Evolutionary conservation across 1,284 basidiomycete species (phyloP).

Genomic region (Boletellus deceptivus): DNA sequence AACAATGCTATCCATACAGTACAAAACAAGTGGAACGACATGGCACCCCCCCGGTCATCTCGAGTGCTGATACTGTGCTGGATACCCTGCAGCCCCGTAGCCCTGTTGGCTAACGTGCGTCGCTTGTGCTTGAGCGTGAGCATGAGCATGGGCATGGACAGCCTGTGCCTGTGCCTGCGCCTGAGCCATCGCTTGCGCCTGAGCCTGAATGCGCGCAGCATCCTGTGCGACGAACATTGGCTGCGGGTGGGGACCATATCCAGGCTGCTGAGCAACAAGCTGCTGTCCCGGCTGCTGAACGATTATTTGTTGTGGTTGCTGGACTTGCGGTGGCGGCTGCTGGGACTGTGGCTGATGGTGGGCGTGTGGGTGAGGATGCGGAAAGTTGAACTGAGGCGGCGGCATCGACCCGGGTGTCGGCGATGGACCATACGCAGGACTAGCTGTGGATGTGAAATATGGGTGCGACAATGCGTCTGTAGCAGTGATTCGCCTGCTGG

Average conservation of each 20-base stretch:
- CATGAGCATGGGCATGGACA: conserved; percentile 27
- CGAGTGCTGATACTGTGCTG: conserved; percentile 34
- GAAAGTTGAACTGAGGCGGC: conserved; percentile 67
- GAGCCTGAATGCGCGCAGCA: conserved; percentile 39
- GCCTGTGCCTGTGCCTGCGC: conserved; percentile 36
- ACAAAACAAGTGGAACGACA: conserved; percentile 10
- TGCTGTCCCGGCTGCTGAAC: conserved; percentile 40
- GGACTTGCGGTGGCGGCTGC: conserved; percentile 40
- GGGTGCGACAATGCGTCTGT: conserved; percentile 91
- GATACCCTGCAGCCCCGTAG: conserved; percentile 27
- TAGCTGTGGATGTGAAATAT: conserved; percentile 75
- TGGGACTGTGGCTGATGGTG: conserved; percentile 45
- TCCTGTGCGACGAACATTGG: conserved; percentile 34
- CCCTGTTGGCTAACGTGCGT: conserved; percentile 29
- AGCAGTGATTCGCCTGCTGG: conserved; percentile 88
- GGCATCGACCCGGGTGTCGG: conserved; percentile 58
- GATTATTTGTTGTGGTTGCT: conserved; percentile 38
- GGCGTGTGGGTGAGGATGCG: conserved; percentile 56
- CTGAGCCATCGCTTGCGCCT: conserved; percentile 40
- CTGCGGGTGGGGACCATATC: conserved; percentile 42
- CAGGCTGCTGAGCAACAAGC: conserved; percentile 30
- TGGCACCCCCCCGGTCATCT: conserved; percentile 16
- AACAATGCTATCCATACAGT: conserved; percentile 4
- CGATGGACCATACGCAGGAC: conserved; percentile 46
- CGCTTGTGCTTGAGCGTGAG: conserved; percentile 35